Base-by-base conservation (phyloP, 768 basidiomycete genomes). In the Tulasnella sp. region DNA sequence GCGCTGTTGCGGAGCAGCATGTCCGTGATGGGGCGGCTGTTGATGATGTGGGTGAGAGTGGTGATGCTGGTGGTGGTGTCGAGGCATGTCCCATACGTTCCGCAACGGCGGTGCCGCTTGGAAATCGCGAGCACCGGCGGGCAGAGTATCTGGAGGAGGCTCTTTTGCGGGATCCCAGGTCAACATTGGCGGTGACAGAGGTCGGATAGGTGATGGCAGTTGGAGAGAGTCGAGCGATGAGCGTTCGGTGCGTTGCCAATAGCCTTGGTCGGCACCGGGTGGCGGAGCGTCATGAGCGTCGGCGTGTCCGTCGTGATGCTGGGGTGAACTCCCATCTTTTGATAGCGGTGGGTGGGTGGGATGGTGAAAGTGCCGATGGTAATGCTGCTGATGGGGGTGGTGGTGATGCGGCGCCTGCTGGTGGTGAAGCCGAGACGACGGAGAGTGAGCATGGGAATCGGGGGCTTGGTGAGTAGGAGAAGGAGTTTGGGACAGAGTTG, bases 91-190 rank as follows among this genome's bases (percentile, higher is more conserved):
- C 97, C 97, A 98, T 39, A 91, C 88, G 83, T 97, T 95, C 46
- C 91, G 88, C 84, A 93, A 97, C 84, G 94, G 93, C 0, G 92
- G 92, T 80, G 92, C 89, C 42, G 89, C 84, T 24, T 83, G 81
- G 82, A 92, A 94, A 82, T 88, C 89, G 82, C 88, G 89, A 0
- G 85, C 74, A 24, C 82, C 80, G 38, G 89, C 84, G 27, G 91
- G 91, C 27, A 88, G 85, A 52, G 86, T 86, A 42, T 87, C 91
- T 4, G 95, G 94, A 4, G 96, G 96, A 0, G 94, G 93, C 81
- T 94, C 92, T 24, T 91, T 80, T 24, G 92, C 90, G 14, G 94
- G 91, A 85, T 95, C 93, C 94, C 95, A 96, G n/a, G 88, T 83
- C 48, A 92, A 82, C 85, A 92, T 87, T 1, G 91, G 91, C 77